Evolutionary conservation across 2,329 filamentous ascomycete genomes (phyloP).

Genomic region (Beauveria sp.): DNA sequence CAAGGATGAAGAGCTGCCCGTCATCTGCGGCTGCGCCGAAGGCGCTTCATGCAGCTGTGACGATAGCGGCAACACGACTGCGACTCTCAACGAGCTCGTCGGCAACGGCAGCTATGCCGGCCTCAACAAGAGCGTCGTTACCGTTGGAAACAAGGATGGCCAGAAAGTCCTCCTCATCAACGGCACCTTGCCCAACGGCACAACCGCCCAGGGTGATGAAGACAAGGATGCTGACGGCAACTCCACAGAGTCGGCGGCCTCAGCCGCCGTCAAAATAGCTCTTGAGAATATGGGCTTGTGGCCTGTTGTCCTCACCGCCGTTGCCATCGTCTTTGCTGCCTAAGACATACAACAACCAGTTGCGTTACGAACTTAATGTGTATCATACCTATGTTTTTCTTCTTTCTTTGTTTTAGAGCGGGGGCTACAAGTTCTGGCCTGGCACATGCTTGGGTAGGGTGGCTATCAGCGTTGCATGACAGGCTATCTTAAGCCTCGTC

Average conservation of each 20-base stretch:
- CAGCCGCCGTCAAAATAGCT: constrained; percentile 23
- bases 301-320: constrained; percentile 38
- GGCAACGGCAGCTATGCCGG: constrained; percentile 54
- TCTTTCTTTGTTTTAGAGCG: not conserved
- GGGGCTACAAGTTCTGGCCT: not conserved
- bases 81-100: constrained; percentile 54
- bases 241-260: constrained; percentile 25
- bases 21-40: constrained; percentile 45
- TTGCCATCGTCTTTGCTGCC: constrained; percentile 35
- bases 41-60: constrained; percentile 56
- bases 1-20: constrained; percentile 25
- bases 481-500: not conserved
- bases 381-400: not conserved
- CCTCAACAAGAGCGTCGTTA: constrained; percentile 55
- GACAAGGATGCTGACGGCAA: constrained; percentile 34
- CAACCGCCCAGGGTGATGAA: constrained; percentile 35
- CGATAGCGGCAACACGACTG: constrained; percentile 47
- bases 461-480: not conserved
- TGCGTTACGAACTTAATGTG: constrained; percentile 1
- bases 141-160: constrained; percentile 55
- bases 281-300: constrained; percentile 39
- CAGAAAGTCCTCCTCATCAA: constrained; percentile 62
- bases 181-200: constrained; percentile 65
- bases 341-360: constrained; percentile 20
- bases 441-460: not conserved